Evolutionary conservation across 164 flowering plant species (phyloP), one percentile per base, ranked within the genome.

Genomic region (Chimonanthus praecox): DNA sequence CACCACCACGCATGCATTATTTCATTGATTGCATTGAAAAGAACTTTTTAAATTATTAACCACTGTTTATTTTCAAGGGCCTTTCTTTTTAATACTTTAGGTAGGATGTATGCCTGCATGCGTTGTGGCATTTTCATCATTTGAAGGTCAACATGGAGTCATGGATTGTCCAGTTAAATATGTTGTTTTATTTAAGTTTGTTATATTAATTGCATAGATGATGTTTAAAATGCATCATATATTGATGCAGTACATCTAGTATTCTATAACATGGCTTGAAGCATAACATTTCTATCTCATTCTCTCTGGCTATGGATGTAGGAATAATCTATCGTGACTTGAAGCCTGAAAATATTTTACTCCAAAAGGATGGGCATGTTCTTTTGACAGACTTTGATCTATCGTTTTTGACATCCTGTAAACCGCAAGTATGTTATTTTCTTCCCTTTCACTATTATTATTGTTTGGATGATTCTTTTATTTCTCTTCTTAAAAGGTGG

Each of bases 321-420:
- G 99, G 99, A 80, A 87, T 95, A 47, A 83, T 95, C 54, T 95
- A 95, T 79, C 90, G 98, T 54, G 99, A 95, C 81, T 78, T 95
- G 81, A 95, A 95, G 89, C 99, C 99, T 75, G 99, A 95, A 86
- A 95, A 95, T 75, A 76, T 95, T 76, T 82, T 95, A 72, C 84
- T 95, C 60, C 95, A 91, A 75, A 86, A 84, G 82, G 97, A 95
- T 79, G 99, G 99, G 51, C 99, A 95, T 81, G 64, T 88, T 71
- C 89, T 90, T 10, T 79, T 95, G 76, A 82, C 96, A 5, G 99
- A 95, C 79, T 95, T 95, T 80, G 99, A 95, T 82, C 87, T 95
- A 43, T 95, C 99, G 51, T 88, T 92, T 82, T 75, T 88, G 87
- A 85, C 97, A 69, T 72, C 88, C 71, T 90, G 93, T 72, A 85